Evolutionary conservation across 2,329 filamentous ascomycete genomes (phyloP), one percentile per base, ranked within the genome.

Genomic region (Aspergillus sergii): DNA sequence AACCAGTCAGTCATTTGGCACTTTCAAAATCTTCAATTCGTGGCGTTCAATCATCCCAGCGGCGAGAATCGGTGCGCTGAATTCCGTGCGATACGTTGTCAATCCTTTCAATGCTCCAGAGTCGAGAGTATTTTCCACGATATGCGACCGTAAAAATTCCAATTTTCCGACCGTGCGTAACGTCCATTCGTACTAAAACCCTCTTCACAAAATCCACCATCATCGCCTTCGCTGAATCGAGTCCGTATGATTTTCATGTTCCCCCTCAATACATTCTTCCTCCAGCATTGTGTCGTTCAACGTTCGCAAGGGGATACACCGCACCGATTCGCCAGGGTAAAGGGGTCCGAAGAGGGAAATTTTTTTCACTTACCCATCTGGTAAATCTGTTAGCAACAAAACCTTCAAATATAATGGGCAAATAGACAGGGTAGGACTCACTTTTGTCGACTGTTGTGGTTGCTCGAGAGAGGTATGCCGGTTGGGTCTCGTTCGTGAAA

Each of bases 361-460:
- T 65, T 51, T 51, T n/a, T 67, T 64, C 76, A 84, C 86, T 87
- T 84, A 89, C 86, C 86, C 86, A 89, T 89, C 86, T 88, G 75
- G 68, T 72, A 65, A 65, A 60, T 68, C 61, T 70, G 71, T 75
- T 69, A 74, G 73, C 68, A 70, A 67, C 50, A 57, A 67, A 62
- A 60, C 66, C 45, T 57, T 50, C 26, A 62, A 63, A 64, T 63
- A 62, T 62, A 62, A 57, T 66, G 61, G 63, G 65, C 58, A 41
- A 53, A 63, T 61, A 64, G 48, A 58, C 28, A 72, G 54, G 61
- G 58, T 59, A 57, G 39, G 63, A 67, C 70, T 81, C 77, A 86
- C 84, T 82, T 82, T 86, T 80, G 81, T 77, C 74, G 76, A 79
- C 80, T 82, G 80, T 80, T 80, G 81, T 81, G 78, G 78, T 75